Percentiles rank a stretch among this genome's conserved stretches.
Evolutionary conservation across 179 eudicot species (phyloP).

Genomic region (Gypsophila paniculata): DNA sequence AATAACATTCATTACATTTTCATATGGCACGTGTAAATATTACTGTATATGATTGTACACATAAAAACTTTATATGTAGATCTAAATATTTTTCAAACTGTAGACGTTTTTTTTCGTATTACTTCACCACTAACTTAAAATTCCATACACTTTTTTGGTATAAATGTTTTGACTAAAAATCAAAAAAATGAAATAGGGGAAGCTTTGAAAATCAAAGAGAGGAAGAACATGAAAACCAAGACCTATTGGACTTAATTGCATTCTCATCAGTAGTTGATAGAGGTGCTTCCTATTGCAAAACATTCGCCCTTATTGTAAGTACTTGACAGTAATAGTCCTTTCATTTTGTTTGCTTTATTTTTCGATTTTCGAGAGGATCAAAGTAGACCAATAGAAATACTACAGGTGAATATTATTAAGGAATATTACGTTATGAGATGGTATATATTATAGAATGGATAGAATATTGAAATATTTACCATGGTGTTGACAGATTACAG

Average conservation of each 20-base stretch:
- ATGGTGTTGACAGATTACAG: constrained; percentile 52
- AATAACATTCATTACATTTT: no score
- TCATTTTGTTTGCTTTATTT: not conserved
- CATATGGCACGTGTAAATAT: no score
- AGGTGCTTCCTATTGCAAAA: constrained; percentile 53
- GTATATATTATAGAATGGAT: no score
- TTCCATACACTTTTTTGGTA: not conserved
- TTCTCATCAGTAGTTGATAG: constrained; percentile 42
- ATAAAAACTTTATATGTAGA: no score
- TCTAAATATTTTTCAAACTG: no score
- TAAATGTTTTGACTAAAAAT: not conserved
- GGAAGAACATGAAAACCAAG: constrained; percentile 29
- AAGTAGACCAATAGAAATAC: no score
- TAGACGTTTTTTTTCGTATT: no score
- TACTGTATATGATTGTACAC: no score
- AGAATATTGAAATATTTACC: no score
- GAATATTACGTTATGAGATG: no score
- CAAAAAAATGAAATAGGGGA: constrained; percentile 31
- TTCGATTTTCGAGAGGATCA: no score
- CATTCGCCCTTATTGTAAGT: constrained; percentile 66
- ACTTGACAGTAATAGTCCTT: not conserved
- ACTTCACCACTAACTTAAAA: not conserved
- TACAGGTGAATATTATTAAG: no score
- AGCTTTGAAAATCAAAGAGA: constrained; percentile 47
- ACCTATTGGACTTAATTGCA: constrained; percentile 21